phyloP scores from a whole-genome alignment of 257 asterid genomes.

The Lycium ferocissimum region DNA sequence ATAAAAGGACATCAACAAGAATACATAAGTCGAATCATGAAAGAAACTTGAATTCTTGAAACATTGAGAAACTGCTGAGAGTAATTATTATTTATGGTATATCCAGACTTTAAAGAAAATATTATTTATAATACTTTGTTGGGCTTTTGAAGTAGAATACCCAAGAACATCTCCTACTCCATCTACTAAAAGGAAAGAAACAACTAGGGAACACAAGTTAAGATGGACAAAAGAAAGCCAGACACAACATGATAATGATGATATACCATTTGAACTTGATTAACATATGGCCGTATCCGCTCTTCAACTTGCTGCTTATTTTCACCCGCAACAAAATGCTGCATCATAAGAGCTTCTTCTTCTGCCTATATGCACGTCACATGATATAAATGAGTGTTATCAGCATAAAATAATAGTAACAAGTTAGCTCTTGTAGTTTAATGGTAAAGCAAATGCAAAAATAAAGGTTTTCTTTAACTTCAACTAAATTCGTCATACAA shows the following conservation, averaged over 20 bases:
- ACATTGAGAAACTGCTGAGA: background rate
- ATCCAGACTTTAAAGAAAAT: background rate
- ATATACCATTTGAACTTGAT: slow-evolving; percentile 75
- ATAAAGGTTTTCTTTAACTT: background rate
- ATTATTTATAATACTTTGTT: background rate
- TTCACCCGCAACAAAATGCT: slow-evolving; percentile 64
- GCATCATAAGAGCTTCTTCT: slow-evolving; percentile 94
- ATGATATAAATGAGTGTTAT: slow-evolving; percentile 18
- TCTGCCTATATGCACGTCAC: slow-evolving; percentile 68
- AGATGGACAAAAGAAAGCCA: slow-evolving; percentile 19
- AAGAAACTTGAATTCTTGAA: slow-evolving; percentile 4
- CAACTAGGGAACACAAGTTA: slow-evolving; percentile 24
- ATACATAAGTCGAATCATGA: background rate
- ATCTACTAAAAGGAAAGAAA: slow-evolving; percentile 1
- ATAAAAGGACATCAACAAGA: background rate
- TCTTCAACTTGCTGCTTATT: slow-evolving; percentile 66
- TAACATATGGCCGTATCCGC: slow-evolving; percentile 68
- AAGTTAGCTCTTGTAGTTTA: background rate
- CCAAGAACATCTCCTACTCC: slow-evolving; percentile 1
- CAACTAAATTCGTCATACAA: background rate
- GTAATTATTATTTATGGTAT: background rate
- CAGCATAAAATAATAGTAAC: background rate
- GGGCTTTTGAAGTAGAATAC: background rate
- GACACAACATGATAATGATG: slow-evolving; percentile 8
- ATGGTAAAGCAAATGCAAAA: slow-evolving; percentile 27